Base-by-base conservation (phyloP, 257 asterid genomes). In the Solanum sitiens region DNA sequence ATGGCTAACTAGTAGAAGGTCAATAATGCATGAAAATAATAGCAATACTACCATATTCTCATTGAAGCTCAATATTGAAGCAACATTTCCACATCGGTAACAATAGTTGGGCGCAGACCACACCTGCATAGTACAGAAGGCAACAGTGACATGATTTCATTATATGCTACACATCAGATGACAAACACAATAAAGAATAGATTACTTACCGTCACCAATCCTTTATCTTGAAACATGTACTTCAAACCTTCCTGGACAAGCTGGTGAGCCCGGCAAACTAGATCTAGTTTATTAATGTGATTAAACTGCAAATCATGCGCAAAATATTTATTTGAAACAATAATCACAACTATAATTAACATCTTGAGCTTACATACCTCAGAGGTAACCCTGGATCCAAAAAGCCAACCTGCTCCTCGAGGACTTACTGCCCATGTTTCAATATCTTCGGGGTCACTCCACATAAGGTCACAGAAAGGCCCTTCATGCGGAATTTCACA, bases 401-500 rank as follows among this genome's bases (percentile, higher is more conserved):
- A 97, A 83, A 97, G 98, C 99, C 99, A 97, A 85, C 99, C 99
- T 85, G 99, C 99, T 88, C 99, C 99, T 86, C 99, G 94, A 35
- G 99, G 99, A 90, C 99, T 97, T 53, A 97, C 99, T 40, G 99
- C 98, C 99, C 99, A 97, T 50, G 99, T 97, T 91, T 97, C 99
- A 85, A 97, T 97, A 89, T 97, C 99, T 93, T 97, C 99, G 53
- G 99, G 99, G 88, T 97, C 99, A 94, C 99, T 97, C 99, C 99
- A 97, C 99, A 97, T 97, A 65, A 97, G 95, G 93, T 97, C 99
- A 87, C 99, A 97, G 92, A 97, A 96, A 50, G 99, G 99, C 87
- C 99, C 99, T 92, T 97, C 99, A 90, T 97, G 99, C 73, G 99
- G 99, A 86, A 97, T 97, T 88, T 97, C 99, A 83, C 99, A 95